Base-by-base conservation (phyloP, 805 yeast genomes). In the Blastobotrys chiropterorum region DNA sequence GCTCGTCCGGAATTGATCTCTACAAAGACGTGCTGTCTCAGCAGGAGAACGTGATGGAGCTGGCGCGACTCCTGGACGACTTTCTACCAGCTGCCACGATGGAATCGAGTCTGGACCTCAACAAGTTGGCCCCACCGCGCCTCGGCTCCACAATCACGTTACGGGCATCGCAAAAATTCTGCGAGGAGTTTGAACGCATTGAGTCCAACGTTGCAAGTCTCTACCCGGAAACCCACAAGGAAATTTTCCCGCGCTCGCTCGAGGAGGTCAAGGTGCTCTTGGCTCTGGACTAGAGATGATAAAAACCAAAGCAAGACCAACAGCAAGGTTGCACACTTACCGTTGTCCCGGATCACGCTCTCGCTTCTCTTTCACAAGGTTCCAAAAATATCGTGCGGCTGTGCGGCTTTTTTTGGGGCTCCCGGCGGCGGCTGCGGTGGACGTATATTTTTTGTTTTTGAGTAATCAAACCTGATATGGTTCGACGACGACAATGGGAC, bases 41-140 rank as follows among this genome's bases (percentile, higher is more conserved):
- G 20, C 49, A 48, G 52, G 26, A 54, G 11, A 38, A 44, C 15
- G 45, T 64, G 11, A 42, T 40, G 6, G 55, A 56, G 43, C 51
- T 61, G 16, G 50, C 65, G 14, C 48, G 49, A 17, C 44, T 55
- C 13, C 54, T 71, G 44, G 72, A 69, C 50, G 61, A 60, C 45
- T 69, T 70, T 49, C 59, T 72, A 26, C 64, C 69, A 1, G 61
- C 65, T 1, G 71, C 71, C 1, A 53, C 63, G 1, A 59, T 66
- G 56, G 69, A 66, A 47, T 56, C 65, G 38, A 61, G 62, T 34
- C 48, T 50, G 11, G 51, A 56, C 16, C 58, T 71, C 22, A 63
- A 63, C 40, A 44, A 57, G 15, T 58, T 71, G 14, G 51, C 62
- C 7, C 67, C 73, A n/a, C 72, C 73, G 1, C 56, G 64, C 2